Conservation (phyloP, 495 filamentous ascomycete genomes). For the Neurospora sp. region DNA sequence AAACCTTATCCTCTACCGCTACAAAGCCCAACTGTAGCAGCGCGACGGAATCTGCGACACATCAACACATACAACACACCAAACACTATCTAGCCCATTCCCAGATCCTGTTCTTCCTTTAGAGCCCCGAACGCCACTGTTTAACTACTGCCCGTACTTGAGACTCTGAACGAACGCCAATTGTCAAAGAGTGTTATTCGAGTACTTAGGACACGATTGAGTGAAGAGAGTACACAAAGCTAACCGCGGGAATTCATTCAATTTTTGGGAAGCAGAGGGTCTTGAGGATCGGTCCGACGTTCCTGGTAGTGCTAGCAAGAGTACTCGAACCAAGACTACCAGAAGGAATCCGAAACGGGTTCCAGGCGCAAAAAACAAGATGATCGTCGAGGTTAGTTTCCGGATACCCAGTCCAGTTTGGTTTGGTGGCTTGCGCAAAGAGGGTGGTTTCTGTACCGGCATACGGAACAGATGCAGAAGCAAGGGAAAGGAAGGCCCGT, state of each 20-base stretch:
- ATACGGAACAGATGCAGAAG: not conserved
- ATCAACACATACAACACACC: not conserved
- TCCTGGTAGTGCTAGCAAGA: not conserved
- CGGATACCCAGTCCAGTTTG: not conserved
- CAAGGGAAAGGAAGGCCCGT: not conserved
- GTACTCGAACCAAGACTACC: not conserved
- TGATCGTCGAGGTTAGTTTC: slow-evolving; percentile 24
- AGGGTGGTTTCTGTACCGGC: not conserved
- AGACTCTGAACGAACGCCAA: not conserved
- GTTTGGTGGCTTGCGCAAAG: not conserved
- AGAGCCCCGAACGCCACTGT: not conserved
- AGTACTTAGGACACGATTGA: not conserved
- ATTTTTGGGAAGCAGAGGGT: not conserved
- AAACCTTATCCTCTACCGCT: not conserved
- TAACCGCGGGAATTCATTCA: not conserved
- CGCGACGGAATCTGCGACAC: not conserved
- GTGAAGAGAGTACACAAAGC: not conserved
- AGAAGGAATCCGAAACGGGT: not conserved
- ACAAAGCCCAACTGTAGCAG: not conserved
- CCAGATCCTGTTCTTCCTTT: not conserved
- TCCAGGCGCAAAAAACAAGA: slow-evolving; percentile 6
- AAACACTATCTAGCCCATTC: too few species aligned
- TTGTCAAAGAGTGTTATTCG: not conserved
- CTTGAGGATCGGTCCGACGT: not conserved
- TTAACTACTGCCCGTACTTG: not conserved